A percentile compares a stretch with the other conserved stretches of the same genome.
Conservation (phyloP, 1,284 basidiomycete species). For the Ceratobasidium theobromae region DNA sequence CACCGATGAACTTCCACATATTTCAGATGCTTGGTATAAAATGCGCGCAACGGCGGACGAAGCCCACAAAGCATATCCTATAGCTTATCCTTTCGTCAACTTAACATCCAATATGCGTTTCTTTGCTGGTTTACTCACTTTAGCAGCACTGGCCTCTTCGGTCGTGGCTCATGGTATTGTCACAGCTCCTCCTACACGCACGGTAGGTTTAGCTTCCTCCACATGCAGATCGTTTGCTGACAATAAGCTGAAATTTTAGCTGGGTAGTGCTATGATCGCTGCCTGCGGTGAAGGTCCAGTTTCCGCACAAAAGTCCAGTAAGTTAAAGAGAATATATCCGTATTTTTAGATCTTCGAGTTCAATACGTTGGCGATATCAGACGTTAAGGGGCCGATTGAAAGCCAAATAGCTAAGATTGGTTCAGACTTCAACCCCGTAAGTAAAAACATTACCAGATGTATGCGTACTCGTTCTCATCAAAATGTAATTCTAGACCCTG, state of each 20-base stretch:
- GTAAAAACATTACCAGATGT: not conserved
- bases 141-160: constrained; percentile 3
- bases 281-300: constrained; percentile 14
- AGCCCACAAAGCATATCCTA: not conserved
- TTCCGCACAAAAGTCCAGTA: constrained; percentile 13
- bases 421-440: constrained; percentile 13
- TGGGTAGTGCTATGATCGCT: constrained; percentile 23
- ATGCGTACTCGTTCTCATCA: not conserved
- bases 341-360: not conserved
- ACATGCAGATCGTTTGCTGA: not conserved
- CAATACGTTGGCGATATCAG: not conserved
- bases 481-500: not conserved
- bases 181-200: constrained; percentile 16
- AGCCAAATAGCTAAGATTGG: constrained; percentile 30
- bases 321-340: no score
- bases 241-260: constrained; percentile 6
- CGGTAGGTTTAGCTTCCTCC: not conserved
- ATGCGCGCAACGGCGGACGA: not conserved
- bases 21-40: constrained; percentile 3
- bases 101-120: constrained; percentile 14
- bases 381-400: constrained; percentile 28
- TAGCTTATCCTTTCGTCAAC: not conserved
- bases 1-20: constrained; percentile 23
- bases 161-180: constrained; percentile 27
- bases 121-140: constrained; percentile 11